Conservation (phyloP, 2,329 filamentous ascomycete species). For the Nigrograna mackinnonii region DNA sequence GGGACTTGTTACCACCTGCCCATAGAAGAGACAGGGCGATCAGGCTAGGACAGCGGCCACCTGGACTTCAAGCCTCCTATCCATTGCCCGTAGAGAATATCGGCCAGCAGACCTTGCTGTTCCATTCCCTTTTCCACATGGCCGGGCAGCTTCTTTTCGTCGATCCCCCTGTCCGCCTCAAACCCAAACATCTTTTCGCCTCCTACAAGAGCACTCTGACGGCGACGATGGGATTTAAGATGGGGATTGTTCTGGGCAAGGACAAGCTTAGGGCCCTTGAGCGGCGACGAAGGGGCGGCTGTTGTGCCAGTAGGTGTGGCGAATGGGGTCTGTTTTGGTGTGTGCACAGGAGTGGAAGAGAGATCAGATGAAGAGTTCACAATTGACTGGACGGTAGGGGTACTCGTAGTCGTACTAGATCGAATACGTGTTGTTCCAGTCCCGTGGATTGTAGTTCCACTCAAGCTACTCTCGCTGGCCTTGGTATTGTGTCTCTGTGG, state of each 20-base stretch:
- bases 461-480: conserved; percentile 32
- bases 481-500: conserved; percentile 34
- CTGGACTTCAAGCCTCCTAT: conserved; percentile 71
- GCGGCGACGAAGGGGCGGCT: conserved; percentile 42
- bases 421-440: conserved; percentile 35
- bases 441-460: conserved; percentile 39
- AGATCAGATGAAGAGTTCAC: conserved; percentile 25
- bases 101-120: conserved; percentile 84
- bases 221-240: conserved; percentile 72
- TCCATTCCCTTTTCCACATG: conserved; percentile 77
- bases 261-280: conserved; percentile 68
- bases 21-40: neutral
- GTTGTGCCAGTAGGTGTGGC: conserved; percentile 31
- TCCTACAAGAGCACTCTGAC: conserved; percentile 40
- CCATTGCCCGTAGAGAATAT: conserved; percentile 91
- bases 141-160: conserved; percentile 60
- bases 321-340: conserved; percentile 21
- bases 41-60: conserved; percentile 38
- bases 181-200: conserved; percentile 53
- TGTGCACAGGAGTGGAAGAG: conserved; percentile 18
- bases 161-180: conserved; percentile 22
- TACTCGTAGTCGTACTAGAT: conserved; percentile 26
- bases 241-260: conserved; percentile 84
- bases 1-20: neutral
- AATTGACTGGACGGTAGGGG: conserved; percentile 15